Evolutionary conservation across 2,329 filamentous ascomycete species (phyloP).

Genomic region (Fusarium sublunatum): DNA sequence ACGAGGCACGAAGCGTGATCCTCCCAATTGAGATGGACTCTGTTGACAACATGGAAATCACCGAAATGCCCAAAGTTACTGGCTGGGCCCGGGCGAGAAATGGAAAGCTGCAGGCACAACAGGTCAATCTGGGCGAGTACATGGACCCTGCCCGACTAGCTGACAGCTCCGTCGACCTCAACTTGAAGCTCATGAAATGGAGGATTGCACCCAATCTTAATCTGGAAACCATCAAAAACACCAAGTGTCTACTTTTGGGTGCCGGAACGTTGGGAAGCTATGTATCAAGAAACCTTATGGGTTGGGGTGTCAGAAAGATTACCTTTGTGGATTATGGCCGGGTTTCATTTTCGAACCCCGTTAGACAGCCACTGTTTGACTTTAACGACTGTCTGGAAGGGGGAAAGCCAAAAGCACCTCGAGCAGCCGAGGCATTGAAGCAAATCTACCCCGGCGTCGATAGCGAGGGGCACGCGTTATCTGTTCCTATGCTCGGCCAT

Average conservation of each 20-base stretch:
- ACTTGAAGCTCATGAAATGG: constrained; percentile 99
- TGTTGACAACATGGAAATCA: constrained; percentile 56
- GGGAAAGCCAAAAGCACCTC: constrained; percentile 82
- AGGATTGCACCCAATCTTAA: constrained; percentile 89
- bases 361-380: constrained; percentile 90
- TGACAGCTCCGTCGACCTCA: constrained; percentile 94
- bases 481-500: constrained; percentile 96
- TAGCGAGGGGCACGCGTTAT: constrained; percentile 80
- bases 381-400: constrained; percentile 90
- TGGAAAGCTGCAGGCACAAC: constrained; percentile 80
- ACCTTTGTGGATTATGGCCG: constrained; percentile 94
- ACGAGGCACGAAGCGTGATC: constrained; percentile 84
- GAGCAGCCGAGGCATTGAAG: constrained; percentile 81
- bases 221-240: constrained; percentile 87
- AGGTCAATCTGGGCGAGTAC: constrained; percentile 87
- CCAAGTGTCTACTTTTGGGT: constrained; percentile 89
- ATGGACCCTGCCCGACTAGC: constrained; percentile 91
- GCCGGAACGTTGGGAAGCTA: constrained; percentile 95
- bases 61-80: constrained; percentile 85
- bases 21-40: constrained; percentile 71
- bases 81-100: constrained; percentile 91
- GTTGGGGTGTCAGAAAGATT: constrained; percentile 95
- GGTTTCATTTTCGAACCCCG: constrained; percentile 96
- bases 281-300: constrained; percentile 90
- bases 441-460: constrained; percentile 94